Evolutionary conservation across 176 grass and related monocot species (phyloP).

Genomic region (Musa schizocarpa): DNA sequence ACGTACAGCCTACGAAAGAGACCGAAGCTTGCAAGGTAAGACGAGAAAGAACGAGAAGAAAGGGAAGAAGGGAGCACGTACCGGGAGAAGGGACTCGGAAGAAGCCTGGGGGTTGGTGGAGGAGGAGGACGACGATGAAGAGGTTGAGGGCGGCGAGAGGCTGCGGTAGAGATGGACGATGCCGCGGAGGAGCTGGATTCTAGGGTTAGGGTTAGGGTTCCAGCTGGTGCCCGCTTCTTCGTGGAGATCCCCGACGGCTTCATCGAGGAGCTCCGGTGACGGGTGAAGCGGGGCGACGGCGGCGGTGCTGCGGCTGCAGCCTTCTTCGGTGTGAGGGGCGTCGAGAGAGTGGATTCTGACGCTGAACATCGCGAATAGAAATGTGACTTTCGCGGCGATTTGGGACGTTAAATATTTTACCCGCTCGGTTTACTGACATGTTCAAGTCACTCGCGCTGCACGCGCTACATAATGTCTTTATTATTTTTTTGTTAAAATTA

Average conservation of each 20-base stretch:
- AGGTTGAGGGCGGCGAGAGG: conserved; percentile 13
- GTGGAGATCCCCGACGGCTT: conserved; percentile 16
- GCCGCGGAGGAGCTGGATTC: conserved; percentile 48
- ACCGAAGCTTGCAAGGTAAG: conserved; percentile 1
- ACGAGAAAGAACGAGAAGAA: background rate
- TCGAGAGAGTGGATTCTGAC: conserved; percentile 62
- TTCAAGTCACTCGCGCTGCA: too few species aligned
- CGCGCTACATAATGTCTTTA: too few species aligned
- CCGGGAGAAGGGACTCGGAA: conserved; percentile 50
- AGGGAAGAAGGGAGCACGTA: conserved; percentile 12
- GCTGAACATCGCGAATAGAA: conserved; percentile 42
- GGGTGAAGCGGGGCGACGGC: conserved; percentile 7
- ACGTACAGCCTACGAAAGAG: conserved; percentile 30
- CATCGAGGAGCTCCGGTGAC: conserved; percentile 5
- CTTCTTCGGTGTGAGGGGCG: conserved; percentile 10
- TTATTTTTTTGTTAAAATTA: too few species aligned
- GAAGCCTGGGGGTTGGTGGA: conserved; percentile 7
- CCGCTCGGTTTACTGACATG: too few species aligned
- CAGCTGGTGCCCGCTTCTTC: conserved; percentile 29
- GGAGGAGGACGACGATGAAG: conserved; percentile 35
- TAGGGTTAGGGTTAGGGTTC: conserved; percentile 40
- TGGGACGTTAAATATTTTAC: too few species aligned
- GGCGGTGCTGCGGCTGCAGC: conserved; percentile 15
- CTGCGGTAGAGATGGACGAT: conserved; percentile 73
- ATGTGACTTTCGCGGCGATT: too few species aligned